Percentiles rank a stretch among this genome's conserved stretches.
Evolutionary conservation across 2,329 filamentous ascomycete genomes (phyloP).

Genomic region (Aspergillus fumigatiaffinis): DNA sequence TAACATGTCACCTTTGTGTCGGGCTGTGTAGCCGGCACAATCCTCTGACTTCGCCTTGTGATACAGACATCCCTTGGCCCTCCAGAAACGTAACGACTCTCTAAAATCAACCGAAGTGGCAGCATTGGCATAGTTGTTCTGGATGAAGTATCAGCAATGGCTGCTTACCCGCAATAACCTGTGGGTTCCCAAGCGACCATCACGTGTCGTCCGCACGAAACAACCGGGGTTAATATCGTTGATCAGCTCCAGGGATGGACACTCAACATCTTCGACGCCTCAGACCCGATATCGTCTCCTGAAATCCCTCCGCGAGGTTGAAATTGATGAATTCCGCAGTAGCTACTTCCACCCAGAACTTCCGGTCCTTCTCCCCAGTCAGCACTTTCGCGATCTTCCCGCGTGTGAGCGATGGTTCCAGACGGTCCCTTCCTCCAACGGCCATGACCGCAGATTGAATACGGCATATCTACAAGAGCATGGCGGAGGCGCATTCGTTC

Average conservation of each 20-base stretch:
- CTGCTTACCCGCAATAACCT: slow-evolving; percentile 7
- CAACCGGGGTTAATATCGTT: not conserved
- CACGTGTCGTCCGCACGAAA: not conserved
- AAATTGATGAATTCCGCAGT: slow-evolving; percentile 49
- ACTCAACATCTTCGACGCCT: slow-evolving; percentile 6
- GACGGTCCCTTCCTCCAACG: slow-evolving; percentile 30
- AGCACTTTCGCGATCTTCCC: slow-evolving; percentile 45
- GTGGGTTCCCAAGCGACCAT: slow-evolving; percentile 8
- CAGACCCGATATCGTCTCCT: slow-evolving; percentile 21
- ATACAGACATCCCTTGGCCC: not conserved
- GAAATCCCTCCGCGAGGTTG: slow-evolving; percentile 28
- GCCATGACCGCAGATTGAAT: slow-evolving; percentile 33
- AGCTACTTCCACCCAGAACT: slow-evolving; percentile 50
- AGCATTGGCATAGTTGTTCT: slow-evolving; percentile 4
- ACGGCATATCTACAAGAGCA: slow-evolving; percentile 41
- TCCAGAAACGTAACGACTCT: not conserved
- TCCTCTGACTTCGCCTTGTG: not conserved
- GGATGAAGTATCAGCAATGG: slow-evolving; percentile 29
- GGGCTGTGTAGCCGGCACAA: not conserved
- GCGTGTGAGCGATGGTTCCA: slow-evolving; percentile 60
- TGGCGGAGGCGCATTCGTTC: slow-evolving; percentile 50
- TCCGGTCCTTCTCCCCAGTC: slow-evolving; percentile 51
- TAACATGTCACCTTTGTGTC: not conserved
- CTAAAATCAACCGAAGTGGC: not conserved
- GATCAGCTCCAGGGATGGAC: not conserved